These are phyloP conservation scores for Allium fistulosum DNA, from an alignment of 106 monocot species.

Conservation along the genomic window DNA sequence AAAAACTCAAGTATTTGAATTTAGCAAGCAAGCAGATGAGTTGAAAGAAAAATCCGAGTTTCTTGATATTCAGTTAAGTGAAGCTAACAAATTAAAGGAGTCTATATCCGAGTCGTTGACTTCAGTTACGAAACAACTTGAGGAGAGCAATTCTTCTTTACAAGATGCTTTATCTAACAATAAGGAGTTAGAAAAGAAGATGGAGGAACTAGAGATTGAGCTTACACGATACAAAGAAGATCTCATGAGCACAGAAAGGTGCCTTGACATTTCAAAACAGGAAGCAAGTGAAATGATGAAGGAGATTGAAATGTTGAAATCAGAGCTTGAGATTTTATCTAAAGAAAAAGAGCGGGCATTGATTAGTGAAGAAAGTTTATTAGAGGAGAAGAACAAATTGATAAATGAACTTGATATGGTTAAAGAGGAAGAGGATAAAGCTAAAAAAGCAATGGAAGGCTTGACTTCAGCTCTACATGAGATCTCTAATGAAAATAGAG, in stretches of 20 bases:
- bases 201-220: conserved; percentile 34
- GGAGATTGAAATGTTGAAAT: conserved; percentile 17
- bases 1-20: conserved; percentile 14
- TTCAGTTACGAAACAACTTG: conserved; percentile 17
- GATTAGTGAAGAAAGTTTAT: conserved; percentile 13
- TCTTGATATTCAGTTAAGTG: conserved; percentile 1
- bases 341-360: conserved; percentile 2
- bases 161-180: conserved; percentile 24
- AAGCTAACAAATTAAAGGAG: conserved; percentile 1
- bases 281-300: not conserved
- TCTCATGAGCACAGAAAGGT: conserved; percentile 7
- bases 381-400: conserved; percentile 32
- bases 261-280: not conserved
- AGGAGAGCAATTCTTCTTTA: conserved; percentile 2
- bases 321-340: conserved; percentile 6
- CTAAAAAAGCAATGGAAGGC: conserved; percentile 48
- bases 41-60: conserved; percentile 3
- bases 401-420: conserved; percentile 21
- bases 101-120: not conserved
- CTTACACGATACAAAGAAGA: conserved; percentile 12
- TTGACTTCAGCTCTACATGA: conserved; percentile 46
- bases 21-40: not conserved
- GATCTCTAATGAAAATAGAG: conserved; percentile 39
- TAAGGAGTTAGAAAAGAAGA: conserved; percentile 21
- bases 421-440: conserved; percentile 29